Conservation (phyloP, 768 basidiomycete genomes). For the Lactarius psammicola region DNA sequence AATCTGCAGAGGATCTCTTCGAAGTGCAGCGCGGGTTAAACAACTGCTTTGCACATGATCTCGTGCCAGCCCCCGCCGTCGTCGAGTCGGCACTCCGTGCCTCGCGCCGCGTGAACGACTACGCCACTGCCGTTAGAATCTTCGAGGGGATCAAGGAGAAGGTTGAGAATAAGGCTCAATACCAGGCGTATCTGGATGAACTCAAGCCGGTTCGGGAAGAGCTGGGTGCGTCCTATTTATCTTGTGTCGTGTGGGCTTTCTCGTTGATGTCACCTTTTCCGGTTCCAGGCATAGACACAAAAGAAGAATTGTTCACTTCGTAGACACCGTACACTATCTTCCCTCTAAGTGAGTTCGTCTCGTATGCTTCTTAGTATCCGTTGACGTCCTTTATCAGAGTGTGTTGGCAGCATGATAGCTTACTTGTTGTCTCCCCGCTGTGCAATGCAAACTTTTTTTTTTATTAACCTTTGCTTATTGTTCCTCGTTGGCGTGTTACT, state of each 20-base stretch:
- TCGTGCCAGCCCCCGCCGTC: slow-evolving; percentile 82
- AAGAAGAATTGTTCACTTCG: slow-evolving; percentile 61
- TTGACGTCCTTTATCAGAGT: slow-evolving; percentile 6
- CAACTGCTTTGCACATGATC: slow-evolving; percentile 99
- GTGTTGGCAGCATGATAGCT: slow-evolving; percentile 22
- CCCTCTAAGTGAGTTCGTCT: slow-evolving; percentile 3
- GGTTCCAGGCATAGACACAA: slow-evolving; percentile 51
- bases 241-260: not conserved
- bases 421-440: slow-evolving; percentile 16
- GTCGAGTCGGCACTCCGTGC: slow-evolving; percentile 87
- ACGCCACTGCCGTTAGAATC: slow-evolving; percentile 92
- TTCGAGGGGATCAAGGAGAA: slow-evolving; percentile 97
- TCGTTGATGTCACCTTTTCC: slow-evolving; percentile 8
- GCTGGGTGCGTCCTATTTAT: slow-evolving; percentile 58
- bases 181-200: slow-evolving; percentile 90
- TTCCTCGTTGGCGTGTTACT: not conserved
- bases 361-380: not conserved
- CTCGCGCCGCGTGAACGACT: slow-evolving; percentile 91
- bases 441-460: slow-evolving; percentile 13
- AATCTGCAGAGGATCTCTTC: slow-evolving; percentile 90
- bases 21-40: slow-evolving; percentile 99
- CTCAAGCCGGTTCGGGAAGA: slow-evolving; percentile 86
- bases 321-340: slow-evolving; percentile 34
- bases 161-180: slow-evolving; percentile 96
- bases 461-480: slow-evolving; percentile 14